Evolutionary conservation across 208 protist genomes (phyloP), one percentile per base, ranked within the genome.

Genomic region (Trypanosoma cruzi): DNA sequence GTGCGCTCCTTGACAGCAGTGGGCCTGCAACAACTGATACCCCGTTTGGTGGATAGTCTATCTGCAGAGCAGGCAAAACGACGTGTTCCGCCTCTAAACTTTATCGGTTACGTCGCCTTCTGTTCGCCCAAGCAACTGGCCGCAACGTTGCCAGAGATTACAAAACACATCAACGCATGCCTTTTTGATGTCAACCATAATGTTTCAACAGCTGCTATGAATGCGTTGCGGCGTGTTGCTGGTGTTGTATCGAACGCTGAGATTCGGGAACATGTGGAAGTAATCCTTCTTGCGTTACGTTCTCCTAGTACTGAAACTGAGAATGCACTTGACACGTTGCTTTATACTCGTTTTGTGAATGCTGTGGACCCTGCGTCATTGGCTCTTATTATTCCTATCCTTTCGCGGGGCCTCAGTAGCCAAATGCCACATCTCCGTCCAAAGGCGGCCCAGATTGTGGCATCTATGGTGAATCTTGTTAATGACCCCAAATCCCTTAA

Each of bases 281-380:
- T 93, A 0, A 93, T 98, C 60, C 80, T 98, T 11, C 71, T 80
- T 49, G 96, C 96, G 29, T 82, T 98, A 76, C 82, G 91, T 31
- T 89, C 84, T 26, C 96, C 96, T 7, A 94, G 85, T 71, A 89
- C 84, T 14, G 87, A 98, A 44, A 97, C 90, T 32, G 89, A 97
- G 63, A 73, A 78, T 52, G 94, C 94, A 14, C 86, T 98, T 16
- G 93, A 98, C 53, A 89, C 93, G 37, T 85, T 98, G 59, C 86
- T 98, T 64, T 97, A 96, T 81, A 98, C 94, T 24, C 89, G 93
- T 44, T 98, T 98, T 77, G 78, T 89, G 40, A 96, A 97, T 69
- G 81, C 89, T 46, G 81, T 98, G 32, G 94, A 98, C 71, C 83
- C 90, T 36, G 91, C 96, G 54, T 97, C 93, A 20, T 84, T 98